Evolutionary conservation across 768 basidiomycete genomes (phyloP).

Genomic region (Kwoniella botswanensis): DNA sequence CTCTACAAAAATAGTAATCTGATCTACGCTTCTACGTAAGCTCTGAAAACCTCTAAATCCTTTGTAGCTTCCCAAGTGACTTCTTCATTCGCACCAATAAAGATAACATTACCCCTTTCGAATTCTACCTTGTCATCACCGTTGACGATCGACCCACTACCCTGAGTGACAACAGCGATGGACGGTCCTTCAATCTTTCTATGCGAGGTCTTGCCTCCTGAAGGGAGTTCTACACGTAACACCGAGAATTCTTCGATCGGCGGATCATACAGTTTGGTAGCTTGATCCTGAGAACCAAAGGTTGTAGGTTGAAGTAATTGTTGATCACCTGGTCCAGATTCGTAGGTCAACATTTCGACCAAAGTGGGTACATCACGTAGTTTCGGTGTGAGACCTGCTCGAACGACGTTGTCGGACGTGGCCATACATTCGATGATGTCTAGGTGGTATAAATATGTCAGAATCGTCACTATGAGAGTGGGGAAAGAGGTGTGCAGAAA

Average conservation of each 20-base stretch:
- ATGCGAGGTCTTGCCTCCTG: slow-evolving; percentile 65
- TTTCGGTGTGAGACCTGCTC: slow-evolving; percentile 96
- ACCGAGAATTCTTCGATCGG: slow-evolving; percentile 94
- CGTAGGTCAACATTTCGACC: slow-evolving; percentile 83
- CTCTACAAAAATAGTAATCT: background rate
- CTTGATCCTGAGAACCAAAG: slow-evolving; percentile 57
- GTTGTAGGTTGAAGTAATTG: slow-evolving; percentile 71
- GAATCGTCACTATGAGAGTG: background rate
- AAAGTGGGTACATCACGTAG: slow-evolving; percentile 91
- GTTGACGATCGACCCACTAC: slow-evolving; percentile 63
- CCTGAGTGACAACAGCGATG: slow-evolving; percentile 76
- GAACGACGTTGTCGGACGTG: slow-evolving; percentile 86
- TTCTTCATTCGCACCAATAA: slow-evolving; percentile 74
- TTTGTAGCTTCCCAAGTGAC: slow-evolving; percentile 63
- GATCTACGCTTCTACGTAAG: slow-evolving; percentile 63
- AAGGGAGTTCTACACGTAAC: slow-evolving; percentile 65
- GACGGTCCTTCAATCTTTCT: slow-evolving; percentile 78
- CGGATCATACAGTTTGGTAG: slow-evolving; percentile 77
- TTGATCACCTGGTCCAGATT: slow-evolving; percentile 68
- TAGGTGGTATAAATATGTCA: slow-evolving; percentile 53
- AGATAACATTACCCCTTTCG: slow-evolving; percentile 75
- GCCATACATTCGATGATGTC: slow-evolving; percentile 89
- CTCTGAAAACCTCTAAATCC: slow-evolving; percentile 67
- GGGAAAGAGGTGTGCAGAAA: background rate
- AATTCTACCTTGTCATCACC: slow-evolving; percentile 58